A percentile compares a stretch with the other conserved stretches of the same genome.
Conservation (phyloP, 768 basidiomycete genomes). For the Termitomyces sp. region DNA sequence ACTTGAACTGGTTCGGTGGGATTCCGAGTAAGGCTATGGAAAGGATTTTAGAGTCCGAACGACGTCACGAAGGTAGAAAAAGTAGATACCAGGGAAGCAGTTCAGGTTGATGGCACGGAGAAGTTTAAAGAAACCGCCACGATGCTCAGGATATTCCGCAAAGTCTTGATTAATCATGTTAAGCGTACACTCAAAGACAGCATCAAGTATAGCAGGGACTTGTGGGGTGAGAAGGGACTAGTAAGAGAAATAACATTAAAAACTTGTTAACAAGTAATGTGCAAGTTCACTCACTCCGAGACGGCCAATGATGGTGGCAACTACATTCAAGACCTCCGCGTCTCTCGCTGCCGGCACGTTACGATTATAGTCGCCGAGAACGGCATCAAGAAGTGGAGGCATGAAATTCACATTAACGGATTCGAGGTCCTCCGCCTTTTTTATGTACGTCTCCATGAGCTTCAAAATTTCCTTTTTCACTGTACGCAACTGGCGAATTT, state of each 20-base stretch:
- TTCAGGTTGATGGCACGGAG: conserved; percentile 87
- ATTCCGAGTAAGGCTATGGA: conserved; percentile 73
- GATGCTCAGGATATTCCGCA: conserved; percentile 97
- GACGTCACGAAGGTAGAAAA: not conserved
- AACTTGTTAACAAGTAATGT: conserved; percentile 2
- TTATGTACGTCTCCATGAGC: conserved; percentile 96
- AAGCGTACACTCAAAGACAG: conserved; percentile 95
- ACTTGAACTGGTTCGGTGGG: conserved; percentile 91
- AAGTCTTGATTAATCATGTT: conserved; percentile 99
- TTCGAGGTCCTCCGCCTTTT: conserved; percentile 95
- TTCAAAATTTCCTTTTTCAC: conserved; percentile 99
- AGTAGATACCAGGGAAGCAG: conserved; percentile 84
- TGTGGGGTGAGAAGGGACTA: conserved; percentile 88
- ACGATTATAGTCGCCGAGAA: conserved; percentile 94
- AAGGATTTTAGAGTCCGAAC: conserved; percentile 7
- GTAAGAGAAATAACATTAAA: conserved; percentile 12
- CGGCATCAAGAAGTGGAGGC: conserved; percentile 92
- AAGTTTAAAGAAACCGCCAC: conserved; percentile 95
- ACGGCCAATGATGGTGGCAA: conserved; percentile 89
- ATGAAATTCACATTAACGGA: conserved; percentile 90
- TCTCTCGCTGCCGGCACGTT: conserved; percentile 94
- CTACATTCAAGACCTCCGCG: conserved; percentile 95
- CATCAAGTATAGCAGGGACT: conserved; percentile 92
- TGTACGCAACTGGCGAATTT: conserved; percentile 89
- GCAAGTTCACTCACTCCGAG: conserved; percentile 64